These are phyloP conservation scores for Colletotrichum sp. DNA, from an alignment of 2,329 filamentous ascomycete genomes.

Conservation along the genomic window DNA sequence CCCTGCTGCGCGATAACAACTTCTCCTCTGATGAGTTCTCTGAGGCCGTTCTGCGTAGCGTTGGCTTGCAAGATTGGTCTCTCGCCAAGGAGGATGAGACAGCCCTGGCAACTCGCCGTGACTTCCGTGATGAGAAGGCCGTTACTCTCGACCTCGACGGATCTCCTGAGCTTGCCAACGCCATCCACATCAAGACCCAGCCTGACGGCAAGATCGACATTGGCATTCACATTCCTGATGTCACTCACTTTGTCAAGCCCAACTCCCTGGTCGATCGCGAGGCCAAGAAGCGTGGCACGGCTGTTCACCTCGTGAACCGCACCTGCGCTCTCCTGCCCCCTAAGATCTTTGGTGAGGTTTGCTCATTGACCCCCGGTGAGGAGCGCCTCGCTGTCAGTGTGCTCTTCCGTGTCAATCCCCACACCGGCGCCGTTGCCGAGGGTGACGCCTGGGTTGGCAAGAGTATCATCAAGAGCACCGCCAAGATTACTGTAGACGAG, in stretches of 20 bases:
- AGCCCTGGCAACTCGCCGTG: constrained; percentile 75
- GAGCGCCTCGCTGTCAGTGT: constrained; percentile 92
- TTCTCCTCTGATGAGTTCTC: constrained; percentile 98
- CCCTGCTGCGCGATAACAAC: constrained; percentile 96
- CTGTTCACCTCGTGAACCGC: constrained; percentile 92
- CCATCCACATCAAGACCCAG: constrained; percentile 87
- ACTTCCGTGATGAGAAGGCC: constrained; percentile 86
- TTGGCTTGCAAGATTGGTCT: constrained; percentile 91
- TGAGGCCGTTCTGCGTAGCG: constrained; percentile 91
- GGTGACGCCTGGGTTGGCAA: constrained; percentile 95
- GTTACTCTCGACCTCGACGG: constrained; percentile 95
- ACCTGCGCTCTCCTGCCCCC: constrained; percentile 86
- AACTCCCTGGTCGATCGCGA: constrained; percentile 96
- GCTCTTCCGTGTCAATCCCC: constrained; percentile 86
- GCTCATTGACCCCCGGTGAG: constrained; percentile 84
- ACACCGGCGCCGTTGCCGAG: constrained; percentile 79
- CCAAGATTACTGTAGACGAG: constrained; percentile 83
- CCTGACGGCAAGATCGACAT: constrained; percentile 89
- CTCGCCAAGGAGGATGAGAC: constrained; percentile 82
- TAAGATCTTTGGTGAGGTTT: constrained; percentile 84
- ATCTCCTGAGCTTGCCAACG: constrained; percentile 87
- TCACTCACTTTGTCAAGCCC: constrained; percentile 95
- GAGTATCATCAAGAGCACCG: constrained; percentile 88
- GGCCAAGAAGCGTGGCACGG: constrained; percentile 96
- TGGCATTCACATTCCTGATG: constrained; percentile 92